A percentile compares a stretch with the other conserved stretches of the same genome.
Conservation (phyloP, 139 green algal species). For the Picochlorum costavermella region DNA sequence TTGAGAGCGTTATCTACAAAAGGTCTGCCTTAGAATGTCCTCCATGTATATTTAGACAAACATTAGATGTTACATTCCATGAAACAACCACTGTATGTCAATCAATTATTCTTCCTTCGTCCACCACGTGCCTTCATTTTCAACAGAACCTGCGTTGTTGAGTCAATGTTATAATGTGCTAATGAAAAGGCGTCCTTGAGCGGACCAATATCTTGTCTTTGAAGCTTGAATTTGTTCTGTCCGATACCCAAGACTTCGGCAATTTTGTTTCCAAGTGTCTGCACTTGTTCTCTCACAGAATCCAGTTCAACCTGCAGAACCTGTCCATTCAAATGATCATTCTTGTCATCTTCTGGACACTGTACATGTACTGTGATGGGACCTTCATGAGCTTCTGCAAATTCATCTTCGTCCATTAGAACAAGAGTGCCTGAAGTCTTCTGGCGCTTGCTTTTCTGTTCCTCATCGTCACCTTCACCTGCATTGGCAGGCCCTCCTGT, state of each 20-base stretch:
- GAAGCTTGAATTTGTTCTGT: constrained; percentile 68
- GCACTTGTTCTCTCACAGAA: constrained; percentile 39
- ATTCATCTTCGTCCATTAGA: constrained; percentile 70
- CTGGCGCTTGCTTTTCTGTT: not conserved
- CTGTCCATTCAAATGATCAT: constrained; percentile 63
- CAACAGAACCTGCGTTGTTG: constrained; percentile 53
- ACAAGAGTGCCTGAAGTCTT: constrained; percentile 40
- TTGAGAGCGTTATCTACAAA: too few relatives aligned
- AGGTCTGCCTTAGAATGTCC: too few relatives aligned
- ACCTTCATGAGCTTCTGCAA: constrained; percentile 45
- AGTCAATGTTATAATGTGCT: constrained; percentile 75
- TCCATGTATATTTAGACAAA: too few relatives aligned
- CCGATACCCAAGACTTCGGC: constrained; percentile 46
- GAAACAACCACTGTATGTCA: not conserved
- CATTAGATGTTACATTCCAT: not conserved
- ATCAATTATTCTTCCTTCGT: constrained; percentile 43
- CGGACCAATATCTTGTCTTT: constrained; percentile 55
- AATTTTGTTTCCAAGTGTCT: constrained; percentile 59
- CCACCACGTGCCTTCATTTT: constrained; percentile 61
- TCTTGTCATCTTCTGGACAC: constrained; percentile 57
- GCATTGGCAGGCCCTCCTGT: not conserved
- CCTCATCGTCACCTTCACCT: not conserved
- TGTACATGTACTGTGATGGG: constrained; percentile 37
- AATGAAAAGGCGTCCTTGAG: constrained; percentile 63
- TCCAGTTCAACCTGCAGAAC: constrained; percentile 69